phyloP scores from a whole-genome alignment of 345 rosid genomes.

The Hypericum androsaemum region DNA sequence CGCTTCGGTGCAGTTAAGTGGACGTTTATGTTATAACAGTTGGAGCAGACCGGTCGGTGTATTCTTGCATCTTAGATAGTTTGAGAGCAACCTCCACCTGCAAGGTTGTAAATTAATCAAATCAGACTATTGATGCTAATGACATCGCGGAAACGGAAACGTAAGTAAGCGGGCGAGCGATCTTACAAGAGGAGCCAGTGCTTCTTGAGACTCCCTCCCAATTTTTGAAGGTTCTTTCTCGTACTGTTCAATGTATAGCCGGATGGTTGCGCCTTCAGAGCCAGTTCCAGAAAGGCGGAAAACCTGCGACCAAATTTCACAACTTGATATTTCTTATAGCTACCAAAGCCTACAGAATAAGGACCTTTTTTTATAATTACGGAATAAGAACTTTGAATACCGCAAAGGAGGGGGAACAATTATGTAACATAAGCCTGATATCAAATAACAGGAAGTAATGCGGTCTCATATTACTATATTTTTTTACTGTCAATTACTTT shows the following conservation, averaged over 20 bases:
- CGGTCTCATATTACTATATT: no score
- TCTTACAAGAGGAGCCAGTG: conserved; percentile 83
- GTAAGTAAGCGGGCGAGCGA: neutral
- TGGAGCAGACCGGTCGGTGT: conserved; percentile 87
- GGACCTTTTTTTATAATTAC: no score
- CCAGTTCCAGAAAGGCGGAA: conserved; percentile 99
- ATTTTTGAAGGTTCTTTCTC: conserved; percentile 87
- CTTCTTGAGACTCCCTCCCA: conserved; percentile 84
- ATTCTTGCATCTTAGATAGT: conserved; percentile 86
- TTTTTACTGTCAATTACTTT: no score
- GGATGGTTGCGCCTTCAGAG: conserved; percentile 95
- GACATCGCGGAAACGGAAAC: no score
- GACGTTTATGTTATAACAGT: conserved; percentile 71
- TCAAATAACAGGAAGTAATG: no score
- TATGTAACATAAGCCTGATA: no score
- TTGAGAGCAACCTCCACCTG: conserved; percentile 93
- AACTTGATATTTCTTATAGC: no score
- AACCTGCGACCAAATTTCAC: conserved; percentile 34
- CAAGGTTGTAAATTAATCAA: neutral
- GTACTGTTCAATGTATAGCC: conserved; percentile 92
- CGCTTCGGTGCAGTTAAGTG: no score
- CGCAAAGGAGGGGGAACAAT: no score
- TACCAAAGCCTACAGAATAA: no score
- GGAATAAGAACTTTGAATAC: no score
- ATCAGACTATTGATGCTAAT: no score